phyloP scores from a whole-genome alignment of 805 yeast genomes.

The Naumovozyma baii region DNA sequence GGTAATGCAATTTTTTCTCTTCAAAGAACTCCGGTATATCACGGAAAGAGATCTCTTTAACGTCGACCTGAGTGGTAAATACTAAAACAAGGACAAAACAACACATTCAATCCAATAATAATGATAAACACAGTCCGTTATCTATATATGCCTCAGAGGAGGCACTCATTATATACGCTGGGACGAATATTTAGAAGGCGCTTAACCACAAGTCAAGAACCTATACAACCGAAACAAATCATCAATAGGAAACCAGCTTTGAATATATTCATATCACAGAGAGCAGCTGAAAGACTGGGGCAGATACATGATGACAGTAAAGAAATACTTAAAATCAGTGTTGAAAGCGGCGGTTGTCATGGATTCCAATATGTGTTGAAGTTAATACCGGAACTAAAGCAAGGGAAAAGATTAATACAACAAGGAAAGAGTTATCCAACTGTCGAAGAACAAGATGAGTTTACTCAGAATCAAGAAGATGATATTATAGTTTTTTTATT shows the following conservation, averaged over 20 bases:
- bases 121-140: too few relatives aligned
- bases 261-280: conserved; percentile 18
- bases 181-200: neutral
- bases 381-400: conserved; percentile 38
- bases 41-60: too few relatives aligned
- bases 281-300: conserved; percentile 22
- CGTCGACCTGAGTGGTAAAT: too few relatives aligned
- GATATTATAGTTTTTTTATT: conserved; percentile 17
- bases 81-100: too few relatives aligned
- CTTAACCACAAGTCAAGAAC: conserved; percentile 1
- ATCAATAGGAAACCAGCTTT: conserved; percentile 15
- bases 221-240: conserved; percentile 16
- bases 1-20: too few relatives aligned
- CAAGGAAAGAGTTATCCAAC: neutral
- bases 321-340: conserved; percentile 56
- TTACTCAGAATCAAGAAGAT: conserved; percentile 25
- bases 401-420: conserved; percentile 15
- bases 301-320: conserved; percentile 18
- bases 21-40: too few relatives aligned
- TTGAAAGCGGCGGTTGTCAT: conserved; percentile 96
- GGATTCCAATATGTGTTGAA: conserved; percentile 86
- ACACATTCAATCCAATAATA: too few relatives aligned
- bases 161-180: neutral
- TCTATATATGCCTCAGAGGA: too few relatives aligned
- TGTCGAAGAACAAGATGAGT: conserved; percentile 11